Percentiles rank a stretch among this genome's conserved stretches.
Evolutionary conservation across 2,329 filamentous ascomycete genomes (phyloP).

Genomic region (Zalaria obscura): DNA sequence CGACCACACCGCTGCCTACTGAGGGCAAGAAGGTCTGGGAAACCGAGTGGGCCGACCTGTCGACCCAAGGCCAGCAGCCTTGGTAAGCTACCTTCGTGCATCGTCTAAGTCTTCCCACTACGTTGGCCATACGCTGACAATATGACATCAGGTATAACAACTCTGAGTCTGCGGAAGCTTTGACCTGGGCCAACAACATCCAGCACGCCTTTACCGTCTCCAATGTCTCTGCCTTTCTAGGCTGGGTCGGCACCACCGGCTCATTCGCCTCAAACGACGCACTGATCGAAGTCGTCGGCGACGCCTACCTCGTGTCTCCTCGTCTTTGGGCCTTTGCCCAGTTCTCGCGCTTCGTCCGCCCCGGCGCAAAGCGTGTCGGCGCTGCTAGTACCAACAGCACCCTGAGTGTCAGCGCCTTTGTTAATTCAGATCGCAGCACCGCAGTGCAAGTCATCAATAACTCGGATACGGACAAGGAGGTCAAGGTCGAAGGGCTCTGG

Average conservation of each 20-base stretch:
- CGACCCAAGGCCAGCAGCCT: slow-evolving; percentile 6
- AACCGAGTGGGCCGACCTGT: slow-evolving; percentile 34
- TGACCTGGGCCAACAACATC: slow-evolving; percentile 42
- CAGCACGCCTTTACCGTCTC: slow-evolving; percentile 30
- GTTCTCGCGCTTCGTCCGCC: slow-evolving; percentile 23
- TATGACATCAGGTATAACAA: slow-evolving; percentile 22
- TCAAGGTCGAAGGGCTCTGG: slow-evolving; percentile 6
- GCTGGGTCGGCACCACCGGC: slow-evolving; percentile 26
- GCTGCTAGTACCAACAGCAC: slow-evolving; percentile 12
- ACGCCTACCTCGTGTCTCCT: slow-evolving; percentile 18
- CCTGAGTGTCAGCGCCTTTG: slow-evolving; percentile 19
- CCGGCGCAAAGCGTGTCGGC: slow-evolving; percentile 22
- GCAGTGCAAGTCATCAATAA: slow-evolving; percentile 24
- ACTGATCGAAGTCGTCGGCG: slow-evolving; percentile 10
- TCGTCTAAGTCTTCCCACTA: too few relatives aligned
- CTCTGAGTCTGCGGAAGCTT: slow-evolving; percentile 35
- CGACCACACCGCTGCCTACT: slow-evolving; percentile 26
- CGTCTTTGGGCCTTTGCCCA: slow-evolving; percentile 28
- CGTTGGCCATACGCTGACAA: too few relatives aligned
- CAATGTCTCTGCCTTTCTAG: slow-evolving; percentile 28
- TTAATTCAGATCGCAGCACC: slow-evolving; percentile 18
- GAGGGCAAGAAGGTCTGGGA: slow-evolving; percentile 32
- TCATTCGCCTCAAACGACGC: slow-evolving; percentile 3
- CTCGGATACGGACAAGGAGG: slow-evolving; percentile 9
- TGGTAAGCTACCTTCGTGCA: neutral